Base-by-base conservation (phyloP, 805 yeast species). In the Cyberlindnera bimundalis region DNA sequence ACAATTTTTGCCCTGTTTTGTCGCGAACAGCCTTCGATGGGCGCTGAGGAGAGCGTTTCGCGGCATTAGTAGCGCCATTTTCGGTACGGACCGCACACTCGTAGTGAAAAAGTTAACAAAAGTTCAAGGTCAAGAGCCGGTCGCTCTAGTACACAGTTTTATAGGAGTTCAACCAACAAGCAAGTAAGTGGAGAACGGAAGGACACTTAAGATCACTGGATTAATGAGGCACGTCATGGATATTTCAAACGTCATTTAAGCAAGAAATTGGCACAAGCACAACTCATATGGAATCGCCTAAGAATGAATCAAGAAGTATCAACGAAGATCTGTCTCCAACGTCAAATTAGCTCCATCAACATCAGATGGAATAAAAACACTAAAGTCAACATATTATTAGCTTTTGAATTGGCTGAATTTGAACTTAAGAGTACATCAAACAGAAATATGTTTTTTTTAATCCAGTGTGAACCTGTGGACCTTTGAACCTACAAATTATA, bases 101-200 rank as follows among this genome's bases (percentile, higher is more conserved):
- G 15, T 20, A 14, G 44, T 47, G 51, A 43, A 43, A 47, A 47
- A 47, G 42, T 41, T 38, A 39, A 41, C 44, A 34, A 46, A 46
- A 47, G 46, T 35, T 44, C 38, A 45, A 38, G 37, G 40, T 16
- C 23, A 23, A 19, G 37, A 29, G 28, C 29, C 18, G 12, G 29
- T 5, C 35, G 35, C 27, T 3, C 28, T 3, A 30, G n/a, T 23
- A 25, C 14, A 38, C 21, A 23, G 4, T 6, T 30, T 15, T 25
- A 26, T 31, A 39, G 26, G 33, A 30, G 28, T 20, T 25, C 32
- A 35, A 42, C 34, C 47, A 42, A 25, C 47, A 40, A 43, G 35
- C 42, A 40, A 46, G 52, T 48, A 42, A 48, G 52, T 48, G 52
- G 33, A 35, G 33, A 30, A 28, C n/a, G 17, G 26, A 32, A 9